phyloP scores from a whole-genome alignment of 108 stramenopile genomes.

The Nitzschia sp. region DNA sequence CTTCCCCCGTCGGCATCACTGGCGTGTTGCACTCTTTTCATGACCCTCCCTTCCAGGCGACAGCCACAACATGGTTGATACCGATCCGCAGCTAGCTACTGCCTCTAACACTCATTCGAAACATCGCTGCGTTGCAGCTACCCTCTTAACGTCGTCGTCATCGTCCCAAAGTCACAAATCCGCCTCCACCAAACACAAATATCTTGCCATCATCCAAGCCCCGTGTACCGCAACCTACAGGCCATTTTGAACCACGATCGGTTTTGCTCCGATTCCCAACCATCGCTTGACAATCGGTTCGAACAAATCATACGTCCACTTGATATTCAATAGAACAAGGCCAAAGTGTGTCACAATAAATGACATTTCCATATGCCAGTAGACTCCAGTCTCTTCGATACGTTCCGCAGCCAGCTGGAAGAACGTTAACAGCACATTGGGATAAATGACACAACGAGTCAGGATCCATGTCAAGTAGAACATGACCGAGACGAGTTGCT shows the following conservation, averaged over 20 bases:
- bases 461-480: constrained; percentile 77
- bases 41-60: no score
- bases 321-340: constrained; percentile 76
- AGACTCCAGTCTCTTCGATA: constrained; percentile 32
- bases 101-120: no score
- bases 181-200: no score
- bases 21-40: no score
- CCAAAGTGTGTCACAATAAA: constrained; percentile 53
- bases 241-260: constrained; percentile 35
- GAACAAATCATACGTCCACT: constrained; percentile 86
- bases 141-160: no score
- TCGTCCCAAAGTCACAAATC: no score
- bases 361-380: constrained; percentile 41
- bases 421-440: constrained; percentile 43
- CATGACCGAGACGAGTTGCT: constrained; percentile 58
- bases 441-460: constrained; percentile 70
- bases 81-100: no score
- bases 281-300: constrained; percentile 41
- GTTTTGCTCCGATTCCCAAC: constrained; percentile 35
- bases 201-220: no score
- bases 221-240: constrained; percentile 15
- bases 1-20: no score
- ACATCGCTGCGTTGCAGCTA: no score
- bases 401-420: constrained; percentile 26
- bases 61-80: no score